These are phyloP conservation scores for Apiospora arundinis DNA, from an alignment of 2,329 filamentous ascomycete genomes.

Conservation along the genomic window DNA sequence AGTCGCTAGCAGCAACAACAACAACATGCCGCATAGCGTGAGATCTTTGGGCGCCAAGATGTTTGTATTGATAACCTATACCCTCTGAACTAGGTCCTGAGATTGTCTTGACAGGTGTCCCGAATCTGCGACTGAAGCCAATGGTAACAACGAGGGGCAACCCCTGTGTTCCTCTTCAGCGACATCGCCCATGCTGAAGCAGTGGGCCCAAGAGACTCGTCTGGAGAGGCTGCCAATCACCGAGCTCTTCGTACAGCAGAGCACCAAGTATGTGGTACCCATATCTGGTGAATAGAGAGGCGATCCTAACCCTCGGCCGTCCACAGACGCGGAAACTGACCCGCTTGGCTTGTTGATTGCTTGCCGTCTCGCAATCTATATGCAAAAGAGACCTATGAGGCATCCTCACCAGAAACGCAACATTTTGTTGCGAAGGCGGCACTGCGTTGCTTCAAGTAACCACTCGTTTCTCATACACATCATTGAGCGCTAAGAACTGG, in stretches of 20 bases:
- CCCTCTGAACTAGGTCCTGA: constrained; percentile 3
- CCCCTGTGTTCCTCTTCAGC: neutral
- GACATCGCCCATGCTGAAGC: constrained; percentile 22
- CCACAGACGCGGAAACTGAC: neutral
- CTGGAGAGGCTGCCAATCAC: constrained; percentile 21
- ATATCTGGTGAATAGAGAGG: neutral
- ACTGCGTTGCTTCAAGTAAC: too few relatives aligned
- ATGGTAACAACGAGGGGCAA: neutral
- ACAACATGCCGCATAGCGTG: constrained; percentile 5
- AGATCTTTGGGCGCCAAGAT: constrained; percentile 10
- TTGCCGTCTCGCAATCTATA: too few relatives aligned
- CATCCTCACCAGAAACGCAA: too few relatives aligned
- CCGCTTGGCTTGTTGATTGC: neutral
- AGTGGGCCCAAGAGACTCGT: constrained; percentile 19
- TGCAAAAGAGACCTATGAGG: too few relatives aligned
- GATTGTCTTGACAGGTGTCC: neutral
- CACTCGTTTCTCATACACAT: too few relatives aligned
- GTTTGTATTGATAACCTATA: constrained; percentile 12
- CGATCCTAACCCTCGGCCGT: neutral
- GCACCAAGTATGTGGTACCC: neutral
- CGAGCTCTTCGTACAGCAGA: constrained; percentile 22
- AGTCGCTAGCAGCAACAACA: neutral
- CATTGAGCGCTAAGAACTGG: too few relatives aligned
- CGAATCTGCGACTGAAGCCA: neutral
- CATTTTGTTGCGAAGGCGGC: neutral